Conservation (phyloP, 371 early-diverging fungal species). For the Lichtheimia ornata region DNA sequence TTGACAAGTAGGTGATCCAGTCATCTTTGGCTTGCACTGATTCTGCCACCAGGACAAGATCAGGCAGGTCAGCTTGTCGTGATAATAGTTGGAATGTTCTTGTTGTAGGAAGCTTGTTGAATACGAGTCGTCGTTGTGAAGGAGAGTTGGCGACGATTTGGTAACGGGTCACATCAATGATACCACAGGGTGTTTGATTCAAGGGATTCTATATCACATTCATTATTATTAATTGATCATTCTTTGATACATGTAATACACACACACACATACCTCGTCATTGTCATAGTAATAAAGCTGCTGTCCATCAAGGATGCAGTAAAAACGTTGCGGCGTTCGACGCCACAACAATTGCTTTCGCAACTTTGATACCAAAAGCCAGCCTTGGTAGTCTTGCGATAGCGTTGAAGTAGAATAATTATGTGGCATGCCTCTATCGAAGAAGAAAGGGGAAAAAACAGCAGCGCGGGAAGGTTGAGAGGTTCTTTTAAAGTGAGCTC, state of each 20-base stretch:
- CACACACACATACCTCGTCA: constrained; percentile 10
- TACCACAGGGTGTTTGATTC: background rate
- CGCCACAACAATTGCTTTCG: constrained; percentile 9
- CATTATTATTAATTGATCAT: too few species aligned
- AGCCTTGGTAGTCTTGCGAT: constrained; percentile 10
- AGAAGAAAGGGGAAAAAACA: constrained; percentile 1
- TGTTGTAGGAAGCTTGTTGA: constrained; percentile 6
- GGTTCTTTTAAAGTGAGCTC: background rate
- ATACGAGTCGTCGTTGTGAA: constrained; percentile 10
- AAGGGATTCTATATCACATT: constrained; percentile 2
- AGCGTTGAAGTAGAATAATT: constrained; percentile 6
- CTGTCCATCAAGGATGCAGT: constrained; percentile 18
- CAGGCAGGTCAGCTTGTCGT: constrained; percentile 8
- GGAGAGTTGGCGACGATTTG: constrained; percentile 8
- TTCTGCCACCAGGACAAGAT: constrained; percentile 16
- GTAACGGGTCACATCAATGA: constrained; percentile 14
- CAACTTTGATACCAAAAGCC: constrained; percentile 9
- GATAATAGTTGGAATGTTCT: constrained; percentile 19
- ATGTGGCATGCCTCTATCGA: background rate
- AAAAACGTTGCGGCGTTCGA: constrained; percentile 12
- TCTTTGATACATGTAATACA: constrained; percentile 2
- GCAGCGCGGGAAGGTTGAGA: background rate
- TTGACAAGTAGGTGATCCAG: constrained; percentile 13
- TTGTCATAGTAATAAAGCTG: constrained; percentile 17
- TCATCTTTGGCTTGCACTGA: constrained; percentile 12